These are phyloP conservation scores for Solanum appendiculatum DNA, from an alignment of 257 asterid species.

Conservation along the genomic window DNA sequence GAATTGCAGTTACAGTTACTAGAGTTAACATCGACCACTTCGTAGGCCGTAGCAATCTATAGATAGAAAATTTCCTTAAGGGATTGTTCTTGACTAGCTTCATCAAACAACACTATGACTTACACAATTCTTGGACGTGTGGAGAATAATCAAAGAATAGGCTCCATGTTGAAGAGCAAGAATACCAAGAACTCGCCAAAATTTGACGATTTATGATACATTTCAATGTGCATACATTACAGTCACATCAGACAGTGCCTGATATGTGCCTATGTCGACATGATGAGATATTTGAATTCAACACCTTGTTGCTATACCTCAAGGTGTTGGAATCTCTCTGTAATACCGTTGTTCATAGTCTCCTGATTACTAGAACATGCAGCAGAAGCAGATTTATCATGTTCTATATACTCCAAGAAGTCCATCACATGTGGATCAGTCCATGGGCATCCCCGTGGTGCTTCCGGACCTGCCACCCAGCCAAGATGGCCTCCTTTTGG, in stretches of 20 bases:
- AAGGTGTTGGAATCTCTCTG: background rate
- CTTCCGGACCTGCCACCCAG: slow-evolving; percentile 87
- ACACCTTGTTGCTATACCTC: background rate
- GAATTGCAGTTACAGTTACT: background rate
- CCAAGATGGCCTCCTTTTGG: slow-evolving; percentile 98
- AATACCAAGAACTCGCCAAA: background rate
- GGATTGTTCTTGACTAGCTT: background rate
- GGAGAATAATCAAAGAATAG: background rate
- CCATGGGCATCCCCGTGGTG: slow-evolving; percentile 92
- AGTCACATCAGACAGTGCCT: background rate
- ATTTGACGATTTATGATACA: background rate
- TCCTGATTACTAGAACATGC: background rate
- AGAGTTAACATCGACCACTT: background rate
- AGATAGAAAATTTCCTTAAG: background rate
- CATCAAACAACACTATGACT: background rate
- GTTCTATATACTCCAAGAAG: slow-evolving; percentile 64
- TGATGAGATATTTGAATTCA: background rate
- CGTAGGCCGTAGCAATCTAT: background rate
- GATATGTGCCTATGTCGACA: background rate
- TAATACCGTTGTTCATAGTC: background rate
- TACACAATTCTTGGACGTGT: background rate
- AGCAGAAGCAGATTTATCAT: slow-evolving; percentile 10
- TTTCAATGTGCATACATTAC: background rate
- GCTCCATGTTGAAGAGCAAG: background rate
- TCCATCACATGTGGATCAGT: slow-evolving; percentile 87